Base-by-base conservation (phyloP, 2,329 filamentous ascomycete genomes). In the Diplodia intermedia region DNA sequence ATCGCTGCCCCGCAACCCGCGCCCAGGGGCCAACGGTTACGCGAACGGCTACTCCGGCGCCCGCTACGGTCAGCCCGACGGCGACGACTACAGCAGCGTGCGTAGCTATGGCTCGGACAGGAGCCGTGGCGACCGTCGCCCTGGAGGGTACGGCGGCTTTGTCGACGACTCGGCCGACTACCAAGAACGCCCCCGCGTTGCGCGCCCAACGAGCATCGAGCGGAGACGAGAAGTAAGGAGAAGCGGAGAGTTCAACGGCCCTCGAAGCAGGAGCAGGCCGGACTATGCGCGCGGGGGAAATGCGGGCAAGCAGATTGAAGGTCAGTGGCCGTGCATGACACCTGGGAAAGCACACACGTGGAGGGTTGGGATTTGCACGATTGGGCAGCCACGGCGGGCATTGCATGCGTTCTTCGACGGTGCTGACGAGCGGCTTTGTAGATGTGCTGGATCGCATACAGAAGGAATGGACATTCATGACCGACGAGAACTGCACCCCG, bases 381-480 rank as follows among this genome's bases (percentile, higher is more conserved):
- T 12, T 40, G 14, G 54, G 38, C 26, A 31, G 49, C 29, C 23
- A n/a, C 11, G 26, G 43, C 47, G 23, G 26, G 33, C 33, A 36
- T 52, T 23, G 50, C 53, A 20, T 47, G 33, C 14, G 20, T 31
- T 47, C 31, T 57, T 9, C n/a, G 18, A 11, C 57, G 26, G 56
- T 65, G 56, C 69, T 70, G 43, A 70, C 68, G 61, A 65, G 70
- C 47, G 53, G 54, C 9, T 38, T 15, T 38, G 50, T 54, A 84
- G 86, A 87, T 70, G 83, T 97, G 2, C 84, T 98, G 60, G 89
- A 92, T 72, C 89, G 91, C 72, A 97, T 99, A 75, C 90, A 94
- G 76, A 83, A 86, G 68, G 93, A 97, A 76, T 99, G 95, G 94
- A 90, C 92, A 53, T 91, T 93, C 72, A 95, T 99, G 91, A 92